These are phyloP conservation scores for Hericium rajendrae DNA, from an alignment of 768 basidiomycete genomes.

Conservation along the genomic window DNA sequence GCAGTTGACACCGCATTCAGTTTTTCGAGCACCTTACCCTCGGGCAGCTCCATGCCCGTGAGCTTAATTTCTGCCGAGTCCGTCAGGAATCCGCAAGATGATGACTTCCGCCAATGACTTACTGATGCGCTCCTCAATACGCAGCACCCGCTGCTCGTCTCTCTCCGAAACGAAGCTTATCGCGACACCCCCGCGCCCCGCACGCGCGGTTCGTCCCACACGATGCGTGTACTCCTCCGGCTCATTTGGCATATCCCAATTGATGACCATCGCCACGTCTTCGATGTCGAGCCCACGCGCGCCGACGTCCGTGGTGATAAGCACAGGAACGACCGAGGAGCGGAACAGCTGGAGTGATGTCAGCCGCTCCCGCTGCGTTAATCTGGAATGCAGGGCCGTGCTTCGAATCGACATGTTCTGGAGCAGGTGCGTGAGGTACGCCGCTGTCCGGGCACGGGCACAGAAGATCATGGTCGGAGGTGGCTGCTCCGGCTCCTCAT, in stretches of 20 bases:
- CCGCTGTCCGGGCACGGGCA: constrained; percentile 75
- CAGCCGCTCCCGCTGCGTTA: constrained; percentile 87
- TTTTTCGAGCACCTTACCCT: constrained; percentile 72
- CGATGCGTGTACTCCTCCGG: constrained; percentile 95
- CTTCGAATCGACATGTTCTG: constrained; percentile 74
- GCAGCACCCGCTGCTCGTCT: constrained; percentile 77
- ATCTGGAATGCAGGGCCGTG: constrained; percentile 84
- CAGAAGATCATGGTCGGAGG: constrained; percentile 97
- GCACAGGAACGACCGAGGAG: constrained; percentile 76
- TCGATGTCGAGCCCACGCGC: constrained; percentile 93
- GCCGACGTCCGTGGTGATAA: constrained; percentile 93
- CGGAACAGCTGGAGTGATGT: constrained; percentile 80
- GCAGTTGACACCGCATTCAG: constrained; percentile 88
- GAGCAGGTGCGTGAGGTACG: constrained; percentile 76
- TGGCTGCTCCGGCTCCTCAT: constrained; percentile 56
- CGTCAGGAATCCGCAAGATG: too few species aligned
- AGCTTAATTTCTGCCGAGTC: constrained; percentile 55
- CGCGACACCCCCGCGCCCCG: constrained; percentile 81
- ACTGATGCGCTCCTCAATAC: constrained; percentile 85
- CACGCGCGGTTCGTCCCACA: constrained; percentile 88
- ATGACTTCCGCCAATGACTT: constrained; percentile 20
- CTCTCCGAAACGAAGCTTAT: constrained; percentile 92
- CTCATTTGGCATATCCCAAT: constrained; percentile 90
- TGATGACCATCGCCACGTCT: constrained; percentile 91
- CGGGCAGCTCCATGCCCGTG: constrained; percentile 64